Base-by-base conservation (phyloP, 225 moss, liverwort and hornwort species). In the Pseudoscleropodium purum region DNA sequence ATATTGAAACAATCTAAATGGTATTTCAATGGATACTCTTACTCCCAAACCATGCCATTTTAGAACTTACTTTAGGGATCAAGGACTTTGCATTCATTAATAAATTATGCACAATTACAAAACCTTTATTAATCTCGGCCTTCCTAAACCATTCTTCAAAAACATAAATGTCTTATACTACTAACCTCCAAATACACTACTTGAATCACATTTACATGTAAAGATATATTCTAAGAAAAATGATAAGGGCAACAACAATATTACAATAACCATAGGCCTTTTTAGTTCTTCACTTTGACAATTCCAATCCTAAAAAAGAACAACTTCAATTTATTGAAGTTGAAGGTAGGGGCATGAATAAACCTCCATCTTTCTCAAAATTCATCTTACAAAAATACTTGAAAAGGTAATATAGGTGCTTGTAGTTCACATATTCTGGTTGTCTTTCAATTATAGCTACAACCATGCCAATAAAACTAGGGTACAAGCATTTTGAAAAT, bases 261-360 rank as follows among this genome's bases (percentile, higher is more conserved):
- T n/a, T 37, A 5, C 4, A 3, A 5, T 0, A n/a, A 37, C 2
- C 21, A 20, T 37, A 1, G 15, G 2, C 3, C 3, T 67, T 16
- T 20, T 20, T 5, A 67, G 6, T 16, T 37, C 2, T 37, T 3
- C 0, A 37, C 37, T 37, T 37, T 19, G 20, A 37, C 0, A 11
- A 37, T 37, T 68, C 3, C 2, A 18, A 16, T 5, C 10, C 2
- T 11, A 21, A 3, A 37, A 21, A 37, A 5, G 11, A 68, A 3
- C 3, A 68, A 68, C 37, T 68, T 68, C 3, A 36, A 0, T 11
- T 20, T 11, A 36, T 36, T 67, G 36, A 67, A 67, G 6, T 37
- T 36, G 20, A 67, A 37, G 20, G 10, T 67, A 5, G 20, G 3
- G 11, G 37, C 20, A 37, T 67, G 20, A 20, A 67, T 67, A 31